Base-by-base conservation (phyloP, 495 filamentous ascomycete species). In the Penicillium lividum region DNA sequence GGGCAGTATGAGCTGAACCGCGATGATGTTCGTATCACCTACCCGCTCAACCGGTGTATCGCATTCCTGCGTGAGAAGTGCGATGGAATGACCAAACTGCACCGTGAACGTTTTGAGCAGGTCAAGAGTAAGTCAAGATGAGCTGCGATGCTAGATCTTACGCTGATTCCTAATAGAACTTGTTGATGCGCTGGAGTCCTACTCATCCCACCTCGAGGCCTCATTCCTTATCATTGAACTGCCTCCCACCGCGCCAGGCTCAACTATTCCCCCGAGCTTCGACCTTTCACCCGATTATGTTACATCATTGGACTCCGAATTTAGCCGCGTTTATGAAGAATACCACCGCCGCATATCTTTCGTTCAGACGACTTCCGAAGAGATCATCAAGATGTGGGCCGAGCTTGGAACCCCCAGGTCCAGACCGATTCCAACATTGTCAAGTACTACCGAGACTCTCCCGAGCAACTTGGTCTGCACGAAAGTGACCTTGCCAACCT, bases 321-420 rank as follows among this genome's bases (percentile, higher is more conserved):
- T 97, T 60, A 88, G 89, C 5, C 84, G 91, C 33, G 91, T 99
- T 27, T 97, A 97, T 68, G 90, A 97, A 70, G 95, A 97, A 71
- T 99, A 97, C 65, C 89, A 84, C 38, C 87, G 86, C 38, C 89
- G 94, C 38, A 74, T 95, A 27, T 79, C 80, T 2, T 84, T 81
- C 4, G 92, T 97, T n/a, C 84, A 89, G 68, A 72, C 84, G 9
- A 72, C 91, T 0, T 83, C 84, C 4, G 90, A 95, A 59, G 87
- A 96, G 48, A 92, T 96, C 51, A 92, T 99, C 68, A 89, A 89
- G 64, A 81, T 98, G 3, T 99, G 94, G 92, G 91, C 91, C 1
- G 94, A 99, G 67, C 82, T 99, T 18, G 94, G 95, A 27, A 93
- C 87, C 8, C 94, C 3, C 91, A 93, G 69, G 90, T 88, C 15